phyloP scores from a whole-genome alignment of 768 basidiomycete species.

The Russula foetens region DNA sequence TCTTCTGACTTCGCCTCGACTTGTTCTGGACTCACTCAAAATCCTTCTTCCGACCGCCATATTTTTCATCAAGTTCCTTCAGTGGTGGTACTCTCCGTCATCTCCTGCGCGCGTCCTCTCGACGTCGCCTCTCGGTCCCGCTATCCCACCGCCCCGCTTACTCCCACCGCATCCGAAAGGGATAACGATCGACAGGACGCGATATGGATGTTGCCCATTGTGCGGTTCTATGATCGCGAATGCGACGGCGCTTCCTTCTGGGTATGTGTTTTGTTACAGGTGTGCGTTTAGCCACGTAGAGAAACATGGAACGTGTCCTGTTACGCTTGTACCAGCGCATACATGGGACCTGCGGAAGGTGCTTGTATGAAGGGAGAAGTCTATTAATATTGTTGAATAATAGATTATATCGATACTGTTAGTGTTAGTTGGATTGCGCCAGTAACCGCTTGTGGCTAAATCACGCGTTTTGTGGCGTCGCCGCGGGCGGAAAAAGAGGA shows the following conservation, averaged over 20 bases:
- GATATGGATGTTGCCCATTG: slow-evolving; percentile 81
- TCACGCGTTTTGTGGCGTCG: slow-evolving; percentile 13
- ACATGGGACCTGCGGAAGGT: slow-evolving; percentile 86
- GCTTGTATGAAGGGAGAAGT: slow-evolving; percentile 40
- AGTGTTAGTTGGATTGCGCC: too few species aligned
- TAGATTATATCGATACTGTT: too few species aligned
- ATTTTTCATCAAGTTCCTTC: slow-evolving; percentile 92
- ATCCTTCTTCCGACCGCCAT: slow-evolving; percentile 81
- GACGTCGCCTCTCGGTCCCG: slow-evolving; percentile 52
- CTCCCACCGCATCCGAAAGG: slow-evolving; percentile 69
- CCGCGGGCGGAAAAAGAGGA: slow-evolving; percentile 11
- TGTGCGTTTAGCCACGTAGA: slow-evolving; percentile 83
- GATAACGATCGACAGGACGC: slow-evolving; percentile 48
- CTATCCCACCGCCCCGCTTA: slow-evolving; percentile 69
- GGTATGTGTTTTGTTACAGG: slow-evolving; percentile 92
- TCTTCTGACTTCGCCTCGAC: slow-evolving; percentile 46
- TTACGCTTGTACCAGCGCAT: slow-evolving; percentile 69
- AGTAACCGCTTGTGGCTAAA: neutral
- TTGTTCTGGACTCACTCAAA: slow-evolving; percentile 69
- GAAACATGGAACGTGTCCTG: slow-evolving; percentile 72
- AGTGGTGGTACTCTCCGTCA: slow-evolving; percentile 98
- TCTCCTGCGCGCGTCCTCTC: slow-evolving; percentile 76
- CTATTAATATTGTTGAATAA: neutral
- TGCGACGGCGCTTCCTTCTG: slow-evolving; percentile 84
- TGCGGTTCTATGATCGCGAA: slow-evolving; percentile 70